Percentiles rank a stretch among this genome's conserved stretches.
Conservation (phyloP, 495 filamentous ascomycete species). For the Barbatosphaeria neglecta region DNA sequence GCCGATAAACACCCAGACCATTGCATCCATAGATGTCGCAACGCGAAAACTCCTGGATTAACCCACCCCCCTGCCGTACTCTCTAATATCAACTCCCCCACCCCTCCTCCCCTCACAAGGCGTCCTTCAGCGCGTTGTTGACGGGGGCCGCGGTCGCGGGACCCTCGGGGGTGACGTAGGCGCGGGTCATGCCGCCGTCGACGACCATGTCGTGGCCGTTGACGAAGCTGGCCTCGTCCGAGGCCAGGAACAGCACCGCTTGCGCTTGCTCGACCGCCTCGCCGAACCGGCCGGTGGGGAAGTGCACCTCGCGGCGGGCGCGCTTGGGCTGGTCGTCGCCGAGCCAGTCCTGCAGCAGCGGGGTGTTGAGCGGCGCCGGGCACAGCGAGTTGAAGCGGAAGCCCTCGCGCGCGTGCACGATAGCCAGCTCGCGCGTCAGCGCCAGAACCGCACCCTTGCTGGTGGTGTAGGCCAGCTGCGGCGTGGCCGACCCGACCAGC, state of each 20-base stretch:
- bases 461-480: constrained; percentile 91
- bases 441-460: constrained; percentile 90
- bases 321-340: constrained; percentile 83
- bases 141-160: constrained; percentile 54
- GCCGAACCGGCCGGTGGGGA: constrained; percentile 88
- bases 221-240: constrained; percentile 88
- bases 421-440: constrained; percentile 68
- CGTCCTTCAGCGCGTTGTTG: constrained; percentile 48
- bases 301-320: constrained; percentile 79
- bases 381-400: constrained; percentile 86
- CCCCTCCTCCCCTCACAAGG: too few species aligned
- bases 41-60: neutral
- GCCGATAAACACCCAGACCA: too few species aligned
- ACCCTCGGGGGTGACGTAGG: constrained; percentile 88
- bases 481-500: constrained; percentile 83
- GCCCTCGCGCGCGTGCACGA: constrained; percentile 76
- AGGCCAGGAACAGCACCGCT: constrained; percentile 86
- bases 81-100: too few species aligned
- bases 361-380: constrained; percentile 81
- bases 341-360: constrained; percentile 87
- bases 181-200: constrained; percentile 94
- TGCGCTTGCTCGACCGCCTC: constrained; percentile 93
- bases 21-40: neutral
- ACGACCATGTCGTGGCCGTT: constrained; percentile 89
- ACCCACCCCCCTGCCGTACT: neutral